Conservation (phyloP, 768 basidiomycete species). For the Cystobasidium onofrii region DNA sequence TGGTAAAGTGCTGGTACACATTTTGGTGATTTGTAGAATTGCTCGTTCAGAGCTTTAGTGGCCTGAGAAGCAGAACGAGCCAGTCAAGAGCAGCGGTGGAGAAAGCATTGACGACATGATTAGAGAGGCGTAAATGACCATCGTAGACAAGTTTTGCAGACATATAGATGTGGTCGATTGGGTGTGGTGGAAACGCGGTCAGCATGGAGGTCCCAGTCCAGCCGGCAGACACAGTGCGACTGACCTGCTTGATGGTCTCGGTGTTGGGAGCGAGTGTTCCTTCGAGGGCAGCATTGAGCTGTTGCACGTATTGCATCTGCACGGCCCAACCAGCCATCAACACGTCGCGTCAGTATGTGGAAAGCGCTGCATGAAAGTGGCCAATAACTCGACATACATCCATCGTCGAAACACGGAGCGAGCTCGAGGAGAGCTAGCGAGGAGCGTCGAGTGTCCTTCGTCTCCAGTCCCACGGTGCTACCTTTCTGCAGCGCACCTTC, state of each 20-base stretch:
- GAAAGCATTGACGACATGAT: too few species aligned
- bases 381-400: background rate
- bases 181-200: background rate
- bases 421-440: background rate
- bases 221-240: conserved; percentile 44
- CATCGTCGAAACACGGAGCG: too few species aligned
- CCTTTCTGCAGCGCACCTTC: too few species aligned
- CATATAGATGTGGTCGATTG: background rate
- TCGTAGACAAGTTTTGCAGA: background rate
- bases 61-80: conserved; percentile 53
- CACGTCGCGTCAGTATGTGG: background rate
- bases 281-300: conserved; percentile 72
- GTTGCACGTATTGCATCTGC: conserved; percentile 58
- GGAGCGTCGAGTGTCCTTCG: background rate
- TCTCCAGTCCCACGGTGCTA: too few species aligned
- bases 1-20: conserved; percentile 85
- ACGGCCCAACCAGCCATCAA: too few species aligned
- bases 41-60: conserved; percentile 78
- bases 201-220: conserved; percentile 27
- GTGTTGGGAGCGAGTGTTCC: conserved; percentile 86
- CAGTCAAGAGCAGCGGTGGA: too few species aligned
- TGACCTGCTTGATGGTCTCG: conserved; percentile 73
- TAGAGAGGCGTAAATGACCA: too few species aligned
- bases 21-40: conserved; percentile 81
- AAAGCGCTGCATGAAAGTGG: background rate